phyloP scores from a whole-genome alignment of 2,329 filamentous ascomycete species.

The Aureobasidium subglaciale region DNA sequence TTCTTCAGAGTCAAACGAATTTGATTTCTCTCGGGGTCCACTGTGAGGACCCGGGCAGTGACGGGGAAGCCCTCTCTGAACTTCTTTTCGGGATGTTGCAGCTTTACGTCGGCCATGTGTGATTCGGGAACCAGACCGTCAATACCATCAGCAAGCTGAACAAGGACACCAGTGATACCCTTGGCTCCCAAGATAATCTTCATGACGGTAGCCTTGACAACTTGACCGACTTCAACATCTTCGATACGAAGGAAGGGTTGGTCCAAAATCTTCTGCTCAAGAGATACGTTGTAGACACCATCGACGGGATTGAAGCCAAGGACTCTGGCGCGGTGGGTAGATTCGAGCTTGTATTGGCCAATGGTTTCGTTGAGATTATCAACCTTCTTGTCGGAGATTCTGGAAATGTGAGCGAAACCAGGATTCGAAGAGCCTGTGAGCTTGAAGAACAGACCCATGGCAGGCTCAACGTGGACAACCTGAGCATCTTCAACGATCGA shows the following conservation, averaged over 20 bases:
- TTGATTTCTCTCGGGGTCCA: constrained; percentile 65
- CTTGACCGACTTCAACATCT: constrained; percentile 73
- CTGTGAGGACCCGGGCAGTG: constrained; percentile 78
- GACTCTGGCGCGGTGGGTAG: constrained; percentile 73
- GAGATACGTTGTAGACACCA: constrained; percentile 75
- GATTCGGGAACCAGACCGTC: constrained; percentile 80
- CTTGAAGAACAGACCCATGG: constrained; percentile 74
- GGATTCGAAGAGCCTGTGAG: constrained; percentile 59
- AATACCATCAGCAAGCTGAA: constrained; percentile 80
- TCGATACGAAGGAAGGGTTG: constrained; percentile 88
- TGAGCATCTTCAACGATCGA: constrained; percentile 70
- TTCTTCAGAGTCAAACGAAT: constrained; percentile 91
- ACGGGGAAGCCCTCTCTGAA: constrained; percentile 81
- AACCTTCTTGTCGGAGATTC: constrained; percentile 81
- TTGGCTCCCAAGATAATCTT: constrained; percentile 71
- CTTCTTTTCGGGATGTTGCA: constrained; percentile 93
- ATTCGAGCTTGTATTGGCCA: constrained; percentile 71
- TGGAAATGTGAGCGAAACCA: constrained; percentile 94
- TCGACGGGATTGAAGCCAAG: constrained; percentile 84
- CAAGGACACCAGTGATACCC: constrained; percentile 74
- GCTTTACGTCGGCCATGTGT: constrained; percentile 78
- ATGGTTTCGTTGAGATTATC: constrained; percentile 70
- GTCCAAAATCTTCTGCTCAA: constrained; percentile 73
- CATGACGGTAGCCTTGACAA: constrained; percentile 77
- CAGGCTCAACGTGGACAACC: constrained; percentile 70